Base-by-base conservation (phyloP, 805 yeast species). In the Metschnikowia kunwiensis region DNA sequence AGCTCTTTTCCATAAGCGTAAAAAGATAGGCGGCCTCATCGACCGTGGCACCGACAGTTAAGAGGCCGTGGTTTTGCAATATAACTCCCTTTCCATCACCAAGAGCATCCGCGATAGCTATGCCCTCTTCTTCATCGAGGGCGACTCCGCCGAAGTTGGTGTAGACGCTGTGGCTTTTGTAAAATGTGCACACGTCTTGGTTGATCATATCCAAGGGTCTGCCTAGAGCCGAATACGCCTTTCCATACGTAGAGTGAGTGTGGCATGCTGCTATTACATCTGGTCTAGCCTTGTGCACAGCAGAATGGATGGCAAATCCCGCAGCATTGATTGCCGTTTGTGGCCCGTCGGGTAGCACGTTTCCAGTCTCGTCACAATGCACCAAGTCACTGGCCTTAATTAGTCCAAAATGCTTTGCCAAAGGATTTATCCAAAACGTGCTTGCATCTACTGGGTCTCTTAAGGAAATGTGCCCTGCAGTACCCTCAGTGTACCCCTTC, bases 361-460 rank as follows among this genome's bases (percentile, higher is more conserved):
- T 72, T 22, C 85, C 86, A 28, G 76, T 65, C 51, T 74, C 77
- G 53, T 80, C 83, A 7, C 70, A 72, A 42, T 65, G 72, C 13
- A 66, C 70, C 53, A 66, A 50, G 44, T 66, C 71, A 27, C 57
- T 47, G 11, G 68, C 68, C 30, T 57, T 61, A 30, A 66, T 58
- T 30, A 65, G 45, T 11, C 61, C 63, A 44, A 83, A 86, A 59
- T 86, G 95, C 47, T 70, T 73, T n/a, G 83, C 91, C 45, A 86
- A 65, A 4, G 96, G 95, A 61, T 86, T 86, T 57, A 86, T 84
- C 95, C 95, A 86, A 58, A 86, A 86, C 3, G 91, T 83, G 30
- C 68, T 57, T n/a, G 82, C 82, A 45, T 81, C 78, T 28, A 83
- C 78, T 3, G 96, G 95, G 53, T 86, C 96, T 49, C 93, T 73